Evolutionary conservation across 257 asterid genomes (phyloP).

Genomic region (Phtheirospermum japonicum): DNA sequence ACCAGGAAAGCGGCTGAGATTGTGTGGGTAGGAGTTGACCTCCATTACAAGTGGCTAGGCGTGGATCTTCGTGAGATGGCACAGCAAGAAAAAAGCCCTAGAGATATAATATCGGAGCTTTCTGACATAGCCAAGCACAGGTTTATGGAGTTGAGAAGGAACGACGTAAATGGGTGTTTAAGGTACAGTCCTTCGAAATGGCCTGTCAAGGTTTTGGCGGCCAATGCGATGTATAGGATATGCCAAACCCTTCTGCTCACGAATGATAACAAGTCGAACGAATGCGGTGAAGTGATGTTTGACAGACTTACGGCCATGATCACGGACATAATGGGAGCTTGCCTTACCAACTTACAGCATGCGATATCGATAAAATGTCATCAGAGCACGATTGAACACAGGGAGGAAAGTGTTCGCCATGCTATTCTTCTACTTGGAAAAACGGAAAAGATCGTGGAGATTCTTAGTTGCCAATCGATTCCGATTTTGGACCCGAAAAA

Average conservation of each 20-base stretch:
- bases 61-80: not conserved
- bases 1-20: constrained; percentile 25
- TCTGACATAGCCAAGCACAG: not conserved
- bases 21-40: constrained; percentile 31
- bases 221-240: constrained; percentile 12
- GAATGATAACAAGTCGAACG: not conserved
- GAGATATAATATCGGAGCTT: not conserved
- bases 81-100: not conserved
- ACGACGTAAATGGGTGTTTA: not conserved
- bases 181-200: constrained; percentile 15
- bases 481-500: not conserved
- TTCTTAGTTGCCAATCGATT: not conserved
- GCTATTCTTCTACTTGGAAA: constrained; percentile 20
- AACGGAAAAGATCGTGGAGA: constrained; percentile 22
- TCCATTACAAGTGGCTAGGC: constrained; percentile 29
- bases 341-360: constrained; percentile 9
- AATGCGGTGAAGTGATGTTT: not conserved
- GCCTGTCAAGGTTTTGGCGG: constrained; percentile 17
- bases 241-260: not conserved
- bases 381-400: constrained; percentile 4
- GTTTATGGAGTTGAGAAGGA: constrained; percentile 2
- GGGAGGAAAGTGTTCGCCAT: constrained; percentile 6
- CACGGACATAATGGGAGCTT: constrained; percentile 12
- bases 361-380: constrained; percentile 14
- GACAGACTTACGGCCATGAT: constrained; percentile 6